Evolutionary conservation across 495 filamentous ascomycete species (phyloP), one percentile per base, ranked within the genome.

Genomic region (Barbatosphaeria neglecta): DNA sequence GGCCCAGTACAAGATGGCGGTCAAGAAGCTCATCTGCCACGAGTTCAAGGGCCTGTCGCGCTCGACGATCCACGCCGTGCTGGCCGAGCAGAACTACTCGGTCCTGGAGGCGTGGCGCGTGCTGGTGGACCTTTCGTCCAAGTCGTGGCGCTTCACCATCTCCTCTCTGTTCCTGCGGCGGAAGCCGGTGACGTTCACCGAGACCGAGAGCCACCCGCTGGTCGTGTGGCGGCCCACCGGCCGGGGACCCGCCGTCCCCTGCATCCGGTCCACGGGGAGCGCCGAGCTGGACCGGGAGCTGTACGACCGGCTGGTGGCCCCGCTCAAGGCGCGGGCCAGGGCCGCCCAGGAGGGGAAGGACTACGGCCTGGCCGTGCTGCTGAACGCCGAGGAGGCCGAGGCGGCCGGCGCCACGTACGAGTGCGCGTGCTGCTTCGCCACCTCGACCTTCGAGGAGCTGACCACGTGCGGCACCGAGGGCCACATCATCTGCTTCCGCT

Each of bases 11-110:
- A 86, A 80, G 59, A 62, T 67, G 43, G 82, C 87, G 8, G 86
- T 84, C 9, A 82, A 78, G 58, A 52, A 56, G 24, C 53, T 72
- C 28, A 73, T 72, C 13, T 72, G 68, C 55, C 83, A 87, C 39
- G 92, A 98, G 59, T 98, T 95, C 69, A 85, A 80, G 51, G 78
- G 76, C 18, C 67, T 97, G 11, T 83, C 82, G 27, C 78, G 75
- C 45, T 90, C 87, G 38, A 79, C 87, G 3, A 82, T 97, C 52
- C 81, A 86, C 35, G 90, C 83, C 7, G 89, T 98, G 2, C 72
- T 98, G 40, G 90, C 90, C 19, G 92, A 98, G 60, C 76, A 76
- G 53, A 98, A 98, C 59, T 85, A 84, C 61, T 87, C 81, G 24
- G 97, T 97, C 56, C 73, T 78, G 4, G 76, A 80, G n/a, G 81